These are phyloP conservation scores for Fulvia fulva DNA, from an alignment of 2,329 filamentous ascomycete species.

Conservation along the genomic window DNA sequence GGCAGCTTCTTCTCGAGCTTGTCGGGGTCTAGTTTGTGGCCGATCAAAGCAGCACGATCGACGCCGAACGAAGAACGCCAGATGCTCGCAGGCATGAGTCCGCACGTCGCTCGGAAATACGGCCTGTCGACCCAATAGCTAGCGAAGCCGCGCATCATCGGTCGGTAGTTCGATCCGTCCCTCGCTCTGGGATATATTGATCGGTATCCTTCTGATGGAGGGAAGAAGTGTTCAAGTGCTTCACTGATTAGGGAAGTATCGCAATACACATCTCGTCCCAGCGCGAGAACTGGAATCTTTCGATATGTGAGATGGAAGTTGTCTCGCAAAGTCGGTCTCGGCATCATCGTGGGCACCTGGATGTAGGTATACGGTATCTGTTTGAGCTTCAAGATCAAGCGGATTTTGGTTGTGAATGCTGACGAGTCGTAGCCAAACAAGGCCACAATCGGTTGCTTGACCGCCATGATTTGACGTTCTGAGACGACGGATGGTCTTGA, in stretches of 20 bases:
- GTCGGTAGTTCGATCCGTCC: constrained; percentile 34
- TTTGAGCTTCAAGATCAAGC: constrained; percentile 36
- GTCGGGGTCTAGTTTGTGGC: constrained; percentile 35
- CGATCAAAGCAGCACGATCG: constrained; percentile 39
- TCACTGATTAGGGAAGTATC: constrained; percentile 35
- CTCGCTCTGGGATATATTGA: constrained; percentile 34
- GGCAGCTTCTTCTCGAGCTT: constrained; percentile 40
- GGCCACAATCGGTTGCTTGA: constrained; percentile 20
- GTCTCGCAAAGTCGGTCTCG: constrained; percentile 34
- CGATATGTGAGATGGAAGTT: constrained; percentile 39
- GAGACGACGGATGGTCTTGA: background rate
- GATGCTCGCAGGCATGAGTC: constrained; percentile 39
- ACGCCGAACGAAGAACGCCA: constrained; percentile 39
- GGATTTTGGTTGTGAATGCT: constrained; percentile 36
- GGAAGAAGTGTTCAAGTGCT: constrained; percentile 31
- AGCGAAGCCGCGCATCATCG: constrained; percentile 38
- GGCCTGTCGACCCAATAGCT: constrained; percentile 42
- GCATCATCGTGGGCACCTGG: constrained; percentile 37
- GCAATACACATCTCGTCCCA: constrained; percentile 33
- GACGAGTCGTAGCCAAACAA: constrained; percentile 29
- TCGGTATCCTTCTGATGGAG: constrained; percentile 30
- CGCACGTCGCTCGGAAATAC: constrained; percentile 39
- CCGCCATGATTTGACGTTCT: background rate
- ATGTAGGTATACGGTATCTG: constrained; percentile 38
- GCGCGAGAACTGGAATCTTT: constrained; percentile 34